Evolutionary conservation across 2,329 filamentous ascomycete species (phyloP).

Genomic region (Sporothrix schenckii): DNA sequence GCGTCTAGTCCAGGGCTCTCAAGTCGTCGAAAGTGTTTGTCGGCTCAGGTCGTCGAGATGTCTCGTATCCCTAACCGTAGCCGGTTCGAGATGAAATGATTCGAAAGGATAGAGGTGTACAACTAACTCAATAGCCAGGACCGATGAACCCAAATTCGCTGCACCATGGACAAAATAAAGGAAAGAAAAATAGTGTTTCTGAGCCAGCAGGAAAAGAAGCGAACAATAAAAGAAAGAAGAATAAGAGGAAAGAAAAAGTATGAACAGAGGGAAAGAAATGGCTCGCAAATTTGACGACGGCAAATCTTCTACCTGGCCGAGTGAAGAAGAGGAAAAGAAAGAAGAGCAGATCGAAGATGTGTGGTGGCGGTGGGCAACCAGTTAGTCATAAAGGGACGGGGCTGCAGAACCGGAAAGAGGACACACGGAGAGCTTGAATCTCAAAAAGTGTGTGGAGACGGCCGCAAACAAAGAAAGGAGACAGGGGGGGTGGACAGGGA

Average conservation of each 20-base stretch:
- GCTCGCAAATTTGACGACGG: conserved; percentile 44
- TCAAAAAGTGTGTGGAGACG: conserved; percentile 28
- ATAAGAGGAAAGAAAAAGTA: conserved; percentile 46
- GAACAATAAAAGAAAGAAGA: conserved; percentile 37
- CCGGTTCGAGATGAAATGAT: neutral
- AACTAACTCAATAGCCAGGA: conserved; percentile 19
- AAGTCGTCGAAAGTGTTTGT: conserved; percentile 21
- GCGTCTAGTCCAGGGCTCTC: conserved; percentile 19
- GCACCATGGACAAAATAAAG: conserved; percentile 43
- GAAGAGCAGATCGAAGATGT: conserved; percentile 33
- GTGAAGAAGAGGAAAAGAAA: conserved; percentile 42
- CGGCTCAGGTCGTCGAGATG: conserved; percentile 13
- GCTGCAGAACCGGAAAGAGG: conserved; percentile 7
- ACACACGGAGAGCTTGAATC: conserved; percentile 6
- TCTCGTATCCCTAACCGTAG: neutral
- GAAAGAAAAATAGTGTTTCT: conserved; percentile 48
- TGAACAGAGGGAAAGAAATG: conserved; percentile 45
- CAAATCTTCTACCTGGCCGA: conserved; percentile 53
- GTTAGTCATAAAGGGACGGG: conserved; percentile 48
- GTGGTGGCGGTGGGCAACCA: conserved; percentile 38
- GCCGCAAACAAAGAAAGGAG: conserved; percentile 26
- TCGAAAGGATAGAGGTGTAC: conserved; percentile 20
- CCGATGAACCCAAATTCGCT: conserved; percentile 10
- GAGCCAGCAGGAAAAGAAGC: conserved; percentile 61
- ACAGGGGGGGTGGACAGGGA: conserved; percentile 28